Base-by-base conservation (phyloP, 2,329 filamentous ascomycete genomes). In the Rugonectria rugulosa region DNA sequence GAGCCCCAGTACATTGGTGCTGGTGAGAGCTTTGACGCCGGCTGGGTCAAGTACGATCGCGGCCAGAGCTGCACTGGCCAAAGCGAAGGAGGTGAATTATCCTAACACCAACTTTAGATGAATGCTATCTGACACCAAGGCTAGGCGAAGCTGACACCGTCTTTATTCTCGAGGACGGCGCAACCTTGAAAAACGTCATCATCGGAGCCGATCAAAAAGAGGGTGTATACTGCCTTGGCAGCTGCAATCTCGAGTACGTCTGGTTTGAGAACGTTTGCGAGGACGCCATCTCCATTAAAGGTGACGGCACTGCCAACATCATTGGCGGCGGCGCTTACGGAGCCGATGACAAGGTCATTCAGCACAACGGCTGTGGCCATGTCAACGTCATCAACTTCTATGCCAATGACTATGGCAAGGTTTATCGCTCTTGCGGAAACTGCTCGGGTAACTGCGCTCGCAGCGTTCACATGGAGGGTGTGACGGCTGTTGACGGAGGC, bases 141-240 rank as follows among this genome's bases (percentile, higher is more conserved):
- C n/a, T n/a, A 2, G 62, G 67, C 6, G 60, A 67, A 32, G 55
- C 47, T 10, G 64, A 64, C 54, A 77, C 81, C 37, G 79, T 84
- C 65, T 83, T 84, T 75, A 73, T 80, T 55, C 72, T 84, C 51
- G 73, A 77, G 65, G 72, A 78, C 43, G 81, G 80, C 40, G 81
- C 76, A 31, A 80, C 75, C n/a, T 67, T 83, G 21, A 76, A 74
- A 56, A 83, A 83, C 64, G 79, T 80, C 64, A 81, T 83, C 64
- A 82, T 83, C 50, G 79, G 81, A 6, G 73, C 73, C 12, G 75
- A 79, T 54, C 73, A 81, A 57, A 73, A 76, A 20, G 81, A 81
- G 68, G 80, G 76, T 46, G 73, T 83, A 20, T 79, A 83, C 70
- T 83, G 80, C 68, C 68, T 75, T 49, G 79, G 78, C 19, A 68